Percentiles rank a stretch among this genome's conserved stretches.
Evolutionary conservation across 495 filamentous ascomycete genomes (phyloP).

Genomic region (Penicillium chermesinum): DNA sequence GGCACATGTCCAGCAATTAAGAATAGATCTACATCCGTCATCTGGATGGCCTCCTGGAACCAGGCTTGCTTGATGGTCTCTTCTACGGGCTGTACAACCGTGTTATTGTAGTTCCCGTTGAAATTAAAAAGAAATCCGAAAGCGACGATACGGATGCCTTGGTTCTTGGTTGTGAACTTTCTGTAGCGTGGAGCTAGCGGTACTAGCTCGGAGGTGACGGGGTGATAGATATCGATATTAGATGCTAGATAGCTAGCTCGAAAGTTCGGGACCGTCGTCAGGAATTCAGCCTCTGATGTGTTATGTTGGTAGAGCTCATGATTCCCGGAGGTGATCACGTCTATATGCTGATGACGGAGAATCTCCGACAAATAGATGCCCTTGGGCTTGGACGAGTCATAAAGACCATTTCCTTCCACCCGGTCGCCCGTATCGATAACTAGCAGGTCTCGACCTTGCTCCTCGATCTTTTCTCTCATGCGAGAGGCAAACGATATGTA

Average conservation of each 20-base stretch:
- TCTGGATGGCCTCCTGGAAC: conserved; percentile 82
- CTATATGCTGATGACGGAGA: conserved; percentile 72
- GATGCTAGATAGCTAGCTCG: conserved; percentile 73
- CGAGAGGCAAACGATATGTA: conserved; percentile 89
- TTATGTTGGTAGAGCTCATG: conserved; percentile 86
- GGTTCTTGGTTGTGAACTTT: conserved; percentile 86
- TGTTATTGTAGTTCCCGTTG: conserved; percentile 81
- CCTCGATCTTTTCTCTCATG: conserved; percentile 72
- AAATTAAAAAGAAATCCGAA: conserved; percentile 97
- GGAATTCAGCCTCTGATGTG: conserved; percentile 71
- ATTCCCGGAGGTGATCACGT: conserved; percentile 85
- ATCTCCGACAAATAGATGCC: conserved; percentile 85
- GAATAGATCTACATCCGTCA: conserved; percentile 78
- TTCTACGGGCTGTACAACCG: conserved; percentile 70
- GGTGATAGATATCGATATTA: conserved; percentile 84
- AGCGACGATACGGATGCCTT: conserved; percentile 74
- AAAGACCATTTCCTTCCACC: conserved; percentile 94
- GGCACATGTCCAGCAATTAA: conserved; percentile 84
- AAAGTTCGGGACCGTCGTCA: conserved; percentile 73
- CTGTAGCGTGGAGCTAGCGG: conserved; percentile 77
- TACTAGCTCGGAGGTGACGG: conserved; percentile 59
- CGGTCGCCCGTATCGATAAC: conserved; percentile 93
- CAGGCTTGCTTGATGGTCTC: conserved; percentile 76
- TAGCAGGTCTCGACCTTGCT: conserved; percentile 72
- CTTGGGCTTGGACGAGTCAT: conserved; percentile 82